These are phyloP conservation scores for Rhodamnia rubescens DNA, from an alignment of 345 rosid species.

Conservation along the genomic window DNA sequence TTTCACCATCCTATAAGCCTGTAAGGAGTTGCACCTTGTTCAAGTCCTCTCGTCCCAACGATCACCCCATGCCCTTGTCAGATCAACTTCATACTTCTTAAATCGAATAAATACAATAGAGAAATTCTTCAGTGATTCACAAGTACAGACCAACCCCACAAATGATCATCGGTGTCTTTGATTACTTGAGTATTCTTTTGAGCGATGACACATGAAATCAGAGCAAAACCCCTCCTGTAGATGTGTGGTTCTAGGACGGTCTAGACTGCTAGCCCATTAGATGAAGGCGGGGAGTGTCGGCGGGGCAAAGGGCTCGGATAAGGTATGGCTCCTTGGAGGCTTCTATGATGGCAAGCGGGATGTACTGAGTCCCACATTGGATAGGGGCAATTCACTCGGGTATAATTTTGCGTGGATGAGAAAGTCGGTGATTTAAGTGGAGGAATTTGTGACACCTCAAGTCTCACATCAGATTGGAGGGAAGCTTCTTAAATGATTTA, in stretches of 20 bases:
- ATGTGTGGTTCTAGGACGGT: neutral
- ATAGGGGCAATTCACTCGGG: neutral
- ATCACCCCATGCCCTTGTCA: neutral
- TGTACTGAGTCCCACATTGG: neutral
- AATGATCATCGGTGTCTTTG: neutral
- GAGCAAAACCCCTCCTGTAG: neutral
- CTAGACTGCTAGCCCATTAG: neutral
- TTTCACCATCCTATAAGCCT: neutral
- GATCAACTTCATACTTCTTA: neutral
- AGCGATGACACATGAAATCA: neutral
- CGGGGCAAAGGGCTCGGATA: neutral
- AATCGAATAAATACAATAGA: neutral
- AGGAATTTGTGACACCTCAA: neutral
- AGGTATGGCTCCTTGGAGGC: neutral
- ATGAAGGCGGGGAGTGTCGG: neutral
- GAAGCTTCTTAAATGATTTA: neutral
- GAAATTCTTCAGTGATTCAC: neutral
- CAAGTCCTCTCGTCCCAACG: neutral
- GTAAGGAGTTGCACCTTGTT: neutral
- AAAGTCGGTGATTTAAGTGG: neutral
- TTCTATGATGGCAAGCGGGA: neutral
- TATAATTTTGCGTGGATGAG: neutral
- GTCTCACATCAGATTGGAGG: neutral
- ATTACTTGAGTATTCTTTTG: neutral
- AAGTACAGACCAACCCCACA: neutral